Evolutionary conservation across 305 asterid genomes (phyloP), one percentile per base, ranked within the genome.

Genomic region (Striga hermonthica): DNA sequence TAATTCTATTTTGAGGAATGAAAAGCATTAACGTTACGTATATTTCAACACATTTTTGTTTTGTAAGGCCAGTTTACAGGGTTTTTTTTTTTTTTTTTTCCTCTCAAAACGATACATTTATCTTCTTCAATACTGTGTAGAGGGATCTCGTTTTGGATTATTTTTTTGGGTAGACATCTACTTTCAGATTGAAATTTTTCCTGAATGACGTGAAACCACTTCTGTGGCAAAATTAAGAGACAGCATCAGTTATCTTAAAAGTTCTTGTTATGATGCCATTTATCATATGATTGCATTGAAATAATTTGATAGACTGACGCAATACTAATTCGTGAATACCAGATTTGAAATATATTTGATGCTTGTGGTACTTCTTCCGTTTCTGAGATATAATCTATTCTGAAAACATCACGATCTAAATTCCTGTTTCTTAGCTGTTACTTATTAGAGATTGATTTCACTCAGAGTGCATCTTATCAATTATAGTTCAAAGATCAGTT

Each of bases 211-310:
- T 35, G 41, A 16, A 22, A 11, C 44, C 31, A 9, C n/a, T 28
- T 62, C 40, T 45, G 12, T 45, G 16, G 31, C 56, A 31, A 22
- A 62, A n/a, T 62, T 1, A 11, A 4, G 34, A 13, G 22, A 62
- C 10, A 49, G 55, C 48, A 48, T 34, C 41, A 35, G 52, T 40
- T 38, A 47, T 57, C 50, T 57, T 44, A 14, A 57, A 58, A 6
- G 31, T 36, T 63, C 45, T 59, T 66, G 48, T 39, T 72, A 50
- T 61, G 61, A 63, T 13, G 54, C 7, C 37, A 16, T 68, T 44
- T 34, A 57, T 64, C 16, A 39, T 28, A 31, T 60, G 31, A 38
- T 14, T 54, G 9, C 59, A n/a, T 59, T 4, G 64, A 40, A 22
- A 5, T 2, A 11, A 22, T 16, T 62, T 43, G 28, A 44, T 55